phyloP scores from a whole-genome alignment of 2,329 filamentous ascomycete species.

The Apiospora phragmitis region DNA sequence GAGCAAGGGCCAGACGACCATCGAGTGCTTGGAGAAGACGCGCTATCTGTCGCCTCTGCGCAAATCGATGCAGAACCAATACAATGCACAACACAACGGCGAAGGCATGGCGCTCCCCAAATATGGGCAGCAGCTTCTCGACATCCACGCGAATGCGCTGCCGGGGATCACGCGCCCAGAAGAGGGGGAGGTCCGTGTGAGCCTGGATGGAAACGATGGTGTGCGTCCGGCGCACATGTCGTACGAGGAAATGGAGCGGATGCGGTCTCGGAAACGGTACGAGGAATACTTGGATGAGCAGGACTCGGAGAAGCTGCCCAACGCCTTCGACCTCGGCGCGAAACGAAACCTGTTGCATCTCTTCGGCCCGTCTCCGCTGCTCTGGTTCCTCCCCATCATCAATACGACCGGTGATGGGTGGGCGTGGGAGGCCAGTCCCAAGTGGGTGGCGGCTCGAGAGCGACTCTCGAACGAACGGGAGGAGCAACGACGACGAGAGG shows the following conservation, averaged over 20 bases:
- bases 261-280: constrained; percentile 56
- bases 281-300: constrained; percentile 84
- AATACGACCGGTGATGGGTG: constrained; percentile 92
- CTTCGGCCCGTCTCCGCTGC: constrained; percentile 69
- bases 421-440: constrained; percentile 83
- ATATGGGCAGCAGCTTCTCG: constrained; percentile 72
- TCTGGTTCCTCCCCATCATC: constrained; percentile 80
- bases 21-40: constrained; percentile 94
- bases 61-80: constrained; percentile 66
- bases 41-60: constrained; percentile 83
- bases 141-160: constrained; percentile 79
- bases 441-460: constrained; percentile 74
- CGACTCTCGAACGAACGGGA: constrained; percentile 58
- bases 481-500: constrained; percentile 63
- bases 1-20: constrained; percentile 81
- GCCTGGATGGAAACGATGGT: constrained; percentile 25
- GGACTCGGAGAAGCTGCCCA: constrained; percentile 83
- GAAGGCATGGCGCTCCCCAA: constrained; percentile 53
- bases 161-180: constrained; percentile 79
- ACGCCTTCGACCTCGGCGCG: constrained; percentile 90
- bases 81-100: constrained; percentile 54
- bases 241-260: constrained; percentile 56
- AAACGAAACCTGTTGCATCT: constrained; percentile 77
- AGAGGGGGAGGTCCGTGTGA: constrained; percentile 68
- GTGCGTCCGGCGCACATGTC: constrained; percentile 41